These are phyloP conservation scores for Beauveria sp. DNA, from an alignment of 2,329 filamentous ascomycete species.

Conservation along the genomic window DNA sequence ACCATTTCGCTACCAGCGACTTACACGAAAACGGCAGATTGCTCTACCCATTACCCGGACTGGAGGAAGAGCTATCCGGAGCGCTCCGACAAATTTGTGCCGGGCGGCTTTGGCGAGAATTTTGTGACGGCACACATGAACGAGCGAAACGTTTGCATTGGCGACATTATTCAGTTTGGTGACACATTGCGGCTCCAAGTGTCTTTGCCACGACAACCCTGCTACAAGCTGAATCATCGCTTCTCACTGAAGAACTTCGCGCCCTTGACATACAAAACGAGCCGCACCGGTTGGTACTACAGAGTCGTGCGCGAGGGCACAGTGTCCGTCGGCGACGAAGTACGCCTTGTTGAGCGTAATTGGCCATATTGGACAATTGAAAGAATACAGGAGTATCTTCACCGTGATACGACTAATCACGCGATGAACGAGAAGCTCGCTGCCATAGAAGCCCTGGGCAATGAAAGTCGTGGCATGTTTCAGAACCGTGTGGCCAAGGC, in stretches of 20 bases:
- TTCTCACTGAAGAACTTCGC: constrained; percentile 58
- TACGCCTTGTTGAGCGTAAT: constrained; percentile 46
- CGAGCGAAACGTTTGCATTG: constrained; percentile 58
- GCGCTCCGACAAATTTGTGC: constrained; percentile 41
- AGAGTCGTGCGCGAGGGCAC: constrained; percentile 48
- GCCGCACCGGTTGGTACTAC: constrained; percentile 60
- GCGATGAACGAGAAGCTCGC: constrained; percentile 46
- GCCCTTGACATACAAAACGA: constrained; percentile 45
- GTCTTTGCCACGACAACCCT: constrained; percentile 54
- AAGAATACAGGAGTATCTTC: constrained; percentile 54
- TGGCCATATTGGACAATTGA: constrained; percentile 57
- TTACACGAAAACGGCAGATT: constrained; percentile 35
- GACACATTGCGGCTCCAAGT: constrained; percentile 48
- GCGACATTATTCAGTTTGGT: constrained; percentile 49
- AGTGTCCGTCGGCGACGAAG: constrained; percentile 48
- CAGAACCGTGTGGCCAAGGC: constrained; percentile 42
- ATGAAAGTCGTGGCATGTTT: constrained; percentile 42
- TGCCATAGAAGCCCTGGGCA: constrained; percentile 41
- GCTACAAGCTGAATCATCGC: constrained; percentile 62
- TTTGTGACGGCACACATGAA: constrained; percentile 51
- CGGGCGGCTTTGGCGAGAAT: constrained; percentile 59
- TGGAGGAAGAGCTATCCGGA: constrained; percentile 48
- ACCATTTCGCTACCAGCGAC: background rate
- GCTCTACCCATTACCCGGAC: constrained; percentile 47
- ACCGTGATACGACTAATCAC: constrained; percentile 42